These are phyloP conservation scores for Entomortierella parvispora DNA, from an alignment of 192 early-diverging fungal genomes.

Conservation along the genomic window DNA sequence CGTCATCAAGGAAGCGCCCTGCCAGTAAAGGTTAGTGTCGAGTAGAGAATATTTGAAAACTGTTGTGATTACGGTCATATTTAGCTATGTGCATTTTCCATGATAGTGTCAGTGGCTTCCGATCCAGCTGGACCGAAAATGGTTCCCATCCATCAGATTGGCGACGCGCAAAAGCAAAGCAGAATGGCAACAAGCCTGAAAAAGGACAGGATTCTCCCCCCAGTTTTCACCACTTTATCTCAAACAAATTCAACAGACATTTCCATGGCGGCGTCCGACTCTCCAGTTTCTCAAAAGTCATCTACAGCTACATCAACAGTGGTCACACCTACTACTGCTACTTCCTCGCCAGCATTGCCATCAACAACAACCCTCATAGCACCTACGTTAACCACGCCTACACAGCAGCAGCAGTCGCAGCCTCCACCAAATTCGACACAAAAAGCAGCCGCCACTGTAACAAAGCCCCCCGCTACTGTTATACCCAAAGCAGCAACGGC, in stretches of 20 bases:
- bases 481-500: neutral
- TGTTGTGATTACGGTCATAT: neutral
- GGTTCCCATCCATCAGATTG: conserved; percentile 41
- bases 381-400: no score
- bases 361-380: neutral
- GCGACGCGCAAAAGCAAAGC: conserved; percentile 1
- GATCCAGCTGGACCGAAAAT: conserved; percentile 14
- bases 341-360: neutral
- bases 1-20: conserved; percentile 8
- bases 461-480: neutral
- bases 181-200: neutral
- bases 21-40: conserved; percentile 17
- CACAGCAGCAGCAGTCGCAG: no score
- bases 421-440: neutral
- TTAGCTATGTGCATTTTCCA: neutral
- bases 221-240: no score
- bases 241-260: no score
- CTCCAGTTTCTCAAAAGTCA: neutral
- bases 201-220: conserved; percentile 3
- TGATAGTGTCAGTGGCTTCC: neutral
- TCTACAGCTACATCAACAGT: neutral
- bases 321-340: neutral
- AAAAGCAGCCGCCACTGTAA: conserved; percentile 3
- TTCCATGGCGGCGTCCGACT: neutral
- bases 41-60: neutral